These are phyloP conservation scores for Rhododendron vialii DNA, from an alignment of 148 eudicot genomes.

Conservation along the genomic window DNA sequence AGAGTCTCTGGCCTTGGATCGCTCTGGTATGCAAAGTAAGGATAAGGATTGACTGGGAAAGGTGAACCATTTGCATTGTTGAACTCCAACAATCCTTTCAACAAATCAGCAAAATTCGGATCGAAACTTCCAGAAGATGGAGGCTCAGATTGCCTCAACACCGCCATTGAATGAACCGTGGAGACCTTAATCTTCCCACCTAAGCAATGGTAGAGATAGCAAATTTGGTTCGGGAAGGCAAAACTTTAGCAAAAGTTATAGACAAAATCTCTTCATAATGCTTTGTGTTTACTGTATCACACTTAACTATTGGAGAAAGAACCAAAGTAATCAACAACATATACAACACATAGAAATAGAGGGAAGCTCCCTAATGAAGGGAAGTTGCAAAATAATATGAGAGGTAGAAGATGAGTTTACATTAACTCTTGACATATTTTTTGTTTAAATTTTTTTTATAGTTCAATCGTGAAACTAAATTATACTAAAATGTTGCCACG, in stretches of 20 bases:
- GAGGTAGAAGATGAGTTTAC: neutral
- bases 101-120: slow-evolving; percentile 38
- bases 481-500: too few relatives aligned
- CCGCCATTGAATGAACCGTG: slow-evolving; percentile 76
- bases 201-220: slow-evolving; percentile 23
- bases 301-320: neutral
- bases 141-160: slow-evolving; percentile 70
- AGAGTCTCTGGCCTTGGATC: slow-evolving; percentile 73
- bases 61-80: slow-evolving; percentile 58
- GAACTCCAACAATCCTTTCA: slow-evolving; percentile 61
- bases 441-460: too few relatives aligned
- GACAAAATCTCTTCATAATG: neutral
- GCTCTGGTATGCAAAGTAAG: slow-evolving; percentile 79
- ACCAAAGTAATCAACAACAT: neutral
- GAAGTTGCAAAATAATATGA: neutral
- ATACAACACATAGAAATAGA: neutral
- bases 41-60: slow-evolving; percentile 82
- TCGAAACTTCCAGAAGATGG: slow-evolving; percentile 70
- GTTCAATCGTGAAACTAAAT: too few relatives aligned
- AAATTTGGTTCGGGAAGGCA: neutral
- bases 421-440: too few relatives aligned
- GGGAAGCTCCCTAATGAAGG: neutral
- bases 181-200: slow-evolving; percentile 81
- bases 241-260: neutral
- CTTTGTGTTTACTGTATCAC: neutral